Evolutionary conservation across 441 rosid species (phyloP), one percentile per base, ranked within the genome.

Genomic region (Pelargonium fulgidum): DNA sequence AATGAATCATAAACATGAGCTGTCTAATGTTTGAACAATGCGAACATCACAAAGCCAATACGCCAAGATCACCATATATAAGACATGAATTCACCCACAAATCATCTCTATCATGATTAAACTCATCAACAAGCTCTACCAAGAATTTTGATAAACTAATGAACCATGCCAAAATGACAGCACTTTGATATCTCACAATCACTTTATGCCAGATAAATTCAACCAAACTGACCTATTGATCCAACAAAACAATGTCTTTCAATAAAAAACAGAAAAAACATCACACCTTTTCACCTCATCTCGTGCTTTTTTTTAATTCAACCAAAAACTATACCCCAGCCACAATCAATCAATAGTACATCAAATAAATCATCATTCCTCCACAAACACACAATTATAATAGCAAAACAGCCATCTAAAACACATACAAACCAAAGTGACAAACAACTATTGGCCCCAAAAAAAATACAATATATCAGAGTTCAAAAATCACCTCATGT

Each of bases 401-500:
- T 1, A 67, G 58, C 59, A 5, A 2, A 3, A 9, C 24, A 20
- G 48, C 50, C 69, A 24, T 63, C 52, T 9, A 41, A 22, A 64
- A 11, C 42, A n/a, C 4, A 26, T 36, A 36, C 56, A 9, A 66
- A 10, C 62, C 42, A 67, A 14, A 26, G 20, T 48, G 71, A 39
- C 50, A 36, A 65, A 54, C 41, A 58, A 68, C 39, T 41, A n/a
- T 66, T 26, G 19, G 7, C 36, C 16, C 70, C 65, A 11, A 10
- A 19, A 62, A 50, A 48, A 68, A 64, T 3, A 11, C 39, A 33
- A 33, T 33, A 8, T 48, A 61, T 4, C 9, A 59, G 41, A 41
- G 8, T 62, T 47, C 36, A 74, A 33, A 70, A n/a, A 67, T 69
- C 72, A 94, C 99, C 94, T 94, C 91, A 58, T 80, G 80, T 47